Evolutionary conservation across 768 basidiomycete genomes (phyloP), one percentile per base, ranked within the genome.

Genomic region (Naganishia antarctica): DNA sequence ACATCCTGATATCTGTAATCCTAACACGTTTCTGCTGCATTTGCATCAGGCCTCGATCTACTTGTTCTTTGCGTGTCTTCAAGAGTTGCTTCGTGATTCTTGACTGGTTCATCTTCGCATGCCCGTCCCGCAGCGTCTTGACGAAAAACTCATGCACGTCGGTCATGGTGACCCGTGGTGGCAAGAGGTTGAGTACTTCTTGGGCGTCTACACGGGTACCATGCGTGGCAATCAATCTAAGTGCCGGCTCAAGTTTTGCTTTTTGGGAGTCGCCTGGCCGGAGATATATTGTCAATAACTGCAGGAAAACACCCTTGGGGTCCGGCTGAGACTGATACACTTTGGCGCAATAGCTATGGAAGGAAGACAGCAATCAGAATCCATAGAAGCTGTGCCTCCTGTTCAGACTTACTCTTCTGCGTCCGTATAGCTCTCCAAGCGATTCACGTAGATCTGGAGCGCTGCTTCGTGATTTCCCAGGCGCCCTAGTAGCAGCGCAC

Each of bases 1-100:
- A 96, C 93, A 98, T 92, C 70, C 96, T 83, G 71, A 86, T 87
- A 74, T 98, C 93, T 0, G 88, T 88, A 58, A 98, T 85, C 73
- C 88, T 90, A 21, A 98, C 93, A 60, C 89, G 81, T 72, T 84
- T 86, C 49, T 84, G 81, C 79, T 98, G 87, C 60, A 96, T 77
- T 51, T 80, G 79, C 83, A 96, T 86, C 72, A 96, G 71, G 63
- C 80, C 81, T 70, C 86, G 78, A 43, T 89, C 85, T 15, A 90
- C 79, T 66, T 90, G 86, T 65, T 96, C 90, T 65, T 85, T 82
- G 66, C 88, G 80, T n/a, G 88, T 84, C 74, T 87, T 84, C 74
- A 81, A 82, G 11, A 98, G 80, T 61, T 86, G 82, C 29, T 84
- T 84, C 21, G 89, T 76, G 18, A 93, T 85, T 37, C 81, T 80